A percentile compares a stretch with the other conserved stretches of the same genome.
phyloP scores from a whole-genome alignment of 805 yeast species.

The Candida odintsovae region DNA sequence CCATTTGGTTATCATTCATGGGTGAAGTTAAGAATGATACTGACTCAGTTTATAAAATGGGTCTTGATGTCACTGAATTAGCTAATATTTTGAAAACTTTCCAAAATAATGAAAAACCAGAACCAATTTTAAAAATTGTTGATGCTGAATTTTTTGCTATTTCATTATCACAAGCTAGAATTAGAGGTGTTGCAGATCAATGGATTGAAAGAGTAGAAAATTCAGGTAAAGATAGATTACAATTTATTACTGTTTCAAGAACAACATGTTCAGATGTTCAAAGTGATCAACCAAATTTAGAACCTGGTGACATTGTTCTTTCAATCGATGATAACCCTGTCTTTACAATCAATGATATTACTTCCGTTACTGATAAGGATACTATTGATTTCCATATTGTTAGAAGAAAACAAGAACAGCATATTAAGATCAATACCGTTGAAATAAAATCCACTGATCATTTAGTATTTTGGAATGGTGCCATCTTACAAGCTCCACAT shows the following conservation, averaged over 20 bases:
- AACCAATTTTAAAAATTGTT: constrained; percentile 58
- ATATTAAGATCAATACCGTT: constrained; percentile 58
- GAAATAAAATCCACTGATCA: constrained; percentile 59
- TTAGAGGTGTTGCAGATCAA: constrained; percentile 80
- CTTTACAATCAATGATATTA: constrained; percentile 55
- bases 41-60: constrained; percentile 66
- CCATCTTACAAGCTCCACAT: constrained; percentile 81
- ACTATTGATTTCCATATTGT: constrained; percentile 56
- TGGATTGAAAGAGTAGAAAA: constrained; percentile 72
- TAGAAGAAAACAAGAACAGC: constrained; percentile 61
- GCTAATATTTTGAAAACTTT: constrained; percentile 49
- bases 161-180: constrained; percentile 68
- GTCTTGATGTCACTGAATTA: constrained; percentile 69
- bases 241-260: constrained; percentile 66
- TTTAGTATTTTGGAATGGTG: constrained; percentile 78
- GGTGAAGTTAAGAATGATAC: constrained; percentile 64
- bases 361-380: constrained; percentile 36
- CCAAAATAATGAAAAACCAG: constrained; percentile 32
- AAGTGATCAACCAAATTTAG: constrained; percentile 19
- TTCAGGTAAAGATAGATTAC: constrained; percentile 57
- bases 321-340: constrained; percentile 63
- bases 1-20: constrained; percentile 78
- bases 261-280: constrained; percentile 47
- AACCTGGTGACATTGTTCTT: constrained; percentile 72
- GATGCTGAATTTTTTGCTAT: constrained; percentile 75